Percentiles rank a stretch among this genome's conserved stretches.
Conservation (phyloP, 1,284 basidiomycete species). For the Phellopilus nigrolimitatus region DNA sequence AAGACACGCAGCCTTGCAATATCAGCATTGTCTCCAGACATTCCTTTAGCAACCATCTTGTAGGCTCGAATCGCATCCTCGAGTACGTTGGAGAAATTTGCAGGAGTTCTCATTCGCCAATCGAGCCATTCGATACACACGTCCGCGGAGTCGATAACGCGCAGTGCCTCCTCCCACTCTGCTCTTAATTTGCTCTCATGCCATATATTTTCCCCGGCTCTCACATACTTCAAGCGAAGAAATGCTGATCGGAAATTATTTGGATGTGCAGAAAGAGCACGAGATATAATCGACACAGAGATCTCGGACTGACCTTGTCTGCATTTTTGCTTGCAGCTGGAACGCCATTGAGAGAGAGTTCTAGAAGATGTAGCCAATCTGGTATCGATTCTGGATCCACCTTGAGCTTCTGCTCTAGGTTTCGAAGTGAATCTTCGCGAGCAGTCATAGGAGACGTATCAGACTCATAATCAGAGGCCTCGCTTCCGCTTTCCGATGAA, state of each 20-base stretch:
- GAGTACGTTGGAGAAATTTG: constrained; percentile 47
- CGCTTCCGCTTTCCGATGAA: constrained; percentile 33
- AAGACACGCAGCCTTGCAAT: constrained; percentile 57
- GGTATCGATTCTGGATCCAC: constrained; percentile 46
- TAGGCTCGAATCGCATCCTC: constrained; percentile 44
- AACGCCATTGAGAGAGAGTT: constrained; percentile 53
- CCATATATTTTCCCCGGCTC: constrained; percentile 71
- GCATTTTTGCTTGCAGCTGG: constrained; percentile 62
- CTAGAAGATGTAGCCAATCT: constrained; percentile 65
- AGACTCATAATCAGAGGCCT: constrained; percentile 30
- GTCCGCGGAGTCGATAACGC: constrained; percentile 41
- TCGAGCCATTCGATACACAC: constrained; percentile 75
- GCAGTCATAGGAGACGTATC: constrained; percentile 40
- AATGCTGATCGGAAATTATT: constrained; percentile 43
- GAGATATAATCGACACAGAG: constrained; percentile 57
- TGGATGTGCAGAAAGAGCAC: constrained; percentile 55
- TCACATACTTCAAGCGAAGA: constrained; percentile 60
- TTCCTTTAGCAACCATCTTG: constrained; percentile 31
- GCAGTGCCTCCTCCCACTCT: constrained; percentile 73
- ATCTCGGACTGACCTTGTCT: constrained; percentile 61
- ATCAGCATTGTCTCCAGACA: constrained; percentile 40
- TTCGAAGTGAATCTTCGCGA: constrained; percentile 51
- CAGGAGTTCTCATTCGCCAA: constrained; percentile 53
- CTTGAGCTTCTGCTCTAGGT: constrained; percentile 51
- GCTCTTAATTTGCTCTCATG: constrained; percentile 42